phyloP scores from a whole-genome alignment of 495 filamentous ascomycete species.

The Aspergillus campestris region DNA sequence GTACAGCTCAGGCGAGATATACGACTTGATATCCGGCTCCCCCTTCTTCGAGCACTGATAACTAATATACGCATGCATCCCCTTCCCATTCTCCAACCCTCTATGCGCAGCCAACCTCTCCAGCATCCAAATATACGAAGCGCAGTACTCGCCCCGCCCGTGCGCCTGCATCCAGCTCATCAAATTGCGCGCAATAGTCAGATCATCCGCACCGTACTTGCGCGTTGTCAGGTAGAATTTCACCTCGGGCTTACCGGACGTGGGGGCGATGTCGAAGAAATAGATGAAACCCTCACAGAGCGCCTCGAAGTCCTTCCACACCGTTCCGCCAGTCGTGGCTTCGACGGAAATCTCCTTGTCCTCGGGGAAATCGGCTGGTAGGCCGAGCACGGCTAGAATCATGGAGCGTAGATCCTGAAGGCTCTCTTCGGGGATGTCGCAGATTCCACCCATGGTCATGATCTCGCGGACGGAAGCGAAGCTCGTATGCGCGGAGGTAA shows the following conservation, averaged over 20 bases:
- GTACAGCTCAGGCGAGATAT: too few species aligned
- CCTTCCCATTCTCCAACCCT: constrained; percentile 9
- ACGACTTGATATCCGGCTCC: constrained; percentile 13
- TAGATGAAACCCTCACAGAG: too few species aligned
- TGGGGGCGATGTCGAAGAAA: constrained; percentile 21
- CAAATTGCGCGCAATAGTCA: constrained; percentile 5
- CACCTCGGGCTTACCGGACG: constrained; percentile 11
- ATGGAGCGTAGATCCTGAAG: constrained; percentile 10
- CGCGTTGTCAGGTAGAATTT: constrained; percentile 29
- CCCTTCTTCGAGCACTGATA: constrained; percentile 8
- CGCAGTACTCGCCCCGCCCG: constrained; percentile 11
- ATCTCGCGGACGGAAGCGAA: constrained; percentile 20
- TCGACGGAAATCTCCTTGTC: neutral
- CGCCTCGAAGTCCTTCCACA: too few species aligned
- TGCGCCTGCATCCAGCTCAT: constrained; percentile 11
- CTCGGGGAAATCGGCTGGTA: constrained; percentile 5
- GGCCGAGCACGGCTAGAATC: constrained; percentile 5
- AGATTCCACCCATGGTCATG: constrained; percentile 20
- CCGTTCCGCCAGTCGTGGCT: neutral
- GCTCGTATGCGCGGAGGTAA: constrained; percentile 15
- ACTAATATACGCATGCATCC: constrained; percentile 12
- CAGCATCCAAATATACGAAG: constrained; percentile 6
- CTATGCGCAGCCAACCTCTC: constrained; percentile 7
- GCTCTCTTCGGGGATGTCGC: constrained; percentile 3
- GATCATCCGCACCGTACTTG: constrained; percentile 19